Conservation (phyloP, 164 flowering plant species). For the Houttuynia cordata region DNA sequence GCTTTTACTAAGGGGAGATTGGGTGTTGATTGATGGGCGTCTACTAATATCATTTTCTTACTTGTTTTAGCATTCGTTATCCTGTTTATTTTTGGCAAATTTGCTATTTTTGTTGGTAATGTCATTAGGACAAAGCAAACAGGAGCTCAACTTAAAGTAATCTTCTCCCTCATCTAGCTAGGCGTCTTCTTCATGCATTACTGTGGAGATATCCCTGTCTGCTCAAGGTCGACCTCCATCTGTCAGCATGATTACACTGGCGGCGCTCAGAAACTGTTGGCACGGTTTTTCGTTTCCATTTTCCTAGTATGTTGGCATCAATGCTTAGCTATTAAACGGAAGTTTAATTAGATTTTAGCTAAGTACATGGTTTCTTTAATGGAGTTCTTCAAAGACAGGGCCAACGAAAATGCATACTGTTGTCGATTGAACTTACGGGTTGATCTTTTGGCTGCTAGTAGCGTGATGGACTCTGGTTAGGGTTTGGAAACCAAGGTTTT, state of each 20-base stretch:
- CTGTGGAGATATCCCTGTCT: not conserved
- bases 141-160: too few relatives aligned
- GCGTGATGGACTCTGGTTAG: conserved; percentile 6
- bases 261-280: conserved; percentile 65
- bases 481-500: conserved; percentile 31
- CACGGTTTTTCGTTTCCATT: conserved; percentile 10
- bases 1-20: not conserved
- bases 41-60: not conserved
- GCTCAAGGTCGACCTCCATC: not conserved
- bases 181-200: not conserved
- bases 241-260: conserved; percentile 55
- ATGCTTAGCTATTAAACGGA: not conserved
- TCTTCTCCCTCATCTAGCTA: too few relatives aligned
- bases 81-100: not conserved
- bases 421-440: not conserved
- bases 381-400: not conserved
- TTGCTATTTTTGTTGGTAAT: not conserved
- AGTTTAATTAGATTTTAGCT: not conserved
- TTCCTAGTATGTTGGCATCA: not conserved
- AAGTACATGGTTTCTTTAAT: not conserved
- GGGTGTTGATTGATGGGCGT: not conserved
- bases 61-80: not conserved
- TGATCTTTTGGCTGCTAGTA: not conserved
- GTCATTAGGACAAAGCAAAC: not conserved
- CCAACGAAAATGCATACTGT: not conserved